Percentiles rank a stretch among this genome's conserved stretches.
These are phyloP conservation scores for Emericellopsis cladophorae DNA, from an alignment of 2,329 filamentous ascomycete genomes.

Conservation along the genomic window DNA sequence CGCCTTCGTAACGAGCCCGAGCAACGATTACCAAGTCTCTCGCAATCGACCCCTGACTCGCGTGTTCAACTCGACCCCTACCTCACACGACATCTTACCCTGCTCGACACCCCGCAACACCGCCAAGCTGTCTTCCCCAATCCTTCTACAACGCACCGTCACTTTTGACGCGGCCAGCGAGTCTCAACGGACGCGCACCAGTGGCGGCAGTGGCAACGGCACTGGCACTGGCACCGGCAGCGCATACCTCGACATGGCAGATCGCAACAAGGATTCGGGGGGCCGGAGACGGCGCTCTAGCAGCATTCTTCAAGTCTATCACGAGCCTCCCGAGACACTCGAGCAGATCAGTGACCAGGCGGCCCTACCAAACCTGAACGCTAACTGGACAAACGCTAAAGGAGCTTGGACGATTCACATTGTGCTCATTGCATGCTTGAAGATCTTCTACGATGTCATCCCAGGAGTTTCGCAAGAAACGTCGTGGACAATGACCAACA, in stretches of 20 bases:
- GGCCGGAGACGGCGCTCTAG: constrained; percentile 87
- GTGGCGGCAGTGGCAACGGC: neutral
- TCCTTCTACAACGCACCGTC: constrained; percentile 79
- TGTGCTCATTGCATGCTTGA: constrained; percentile 79
- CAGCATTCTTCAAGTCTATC: constrained; percentile 85
- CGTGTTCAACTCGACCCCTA: neutral
- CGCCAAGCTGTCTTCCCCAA: constrained; percentile 91
- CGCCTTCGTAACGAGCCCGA: too few species aligned
- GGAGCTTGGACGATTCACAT: constrained; percentile 99
- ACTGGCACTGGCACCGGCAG: neutral
- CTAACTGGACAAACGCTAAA: constrained; percentile 98
- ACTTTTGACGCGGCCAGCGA: constrained; percentile 69
- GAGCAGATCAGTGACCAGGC: constrained; percentile 97
- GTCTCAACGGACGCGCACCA: neutral
- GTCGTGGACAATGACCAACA: constrained; percentile 97
- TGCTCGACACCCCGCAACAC: constrained; percentile 40
- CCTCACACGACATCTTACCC: neutral
- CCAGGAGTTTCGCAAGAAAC: constrained; percentile 95
- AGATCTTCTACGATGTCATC: constrained; percentile 95
- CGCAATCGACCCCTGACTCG: neutral
- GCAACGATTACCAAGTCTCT: neutral
- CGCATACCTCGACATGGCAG: constrained; percentile 44
- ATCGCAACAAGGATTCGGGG: constrained; percentile 37
- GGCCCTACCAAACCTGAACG: constrained; percentile 87
- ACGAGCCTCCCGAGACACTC: constrained; percentile 89